phyloP scores from a whole-genome alignment of 2,329 filamentous ascomycete genomes.

The Aspergillus oerlinghausenensis region DNA sequence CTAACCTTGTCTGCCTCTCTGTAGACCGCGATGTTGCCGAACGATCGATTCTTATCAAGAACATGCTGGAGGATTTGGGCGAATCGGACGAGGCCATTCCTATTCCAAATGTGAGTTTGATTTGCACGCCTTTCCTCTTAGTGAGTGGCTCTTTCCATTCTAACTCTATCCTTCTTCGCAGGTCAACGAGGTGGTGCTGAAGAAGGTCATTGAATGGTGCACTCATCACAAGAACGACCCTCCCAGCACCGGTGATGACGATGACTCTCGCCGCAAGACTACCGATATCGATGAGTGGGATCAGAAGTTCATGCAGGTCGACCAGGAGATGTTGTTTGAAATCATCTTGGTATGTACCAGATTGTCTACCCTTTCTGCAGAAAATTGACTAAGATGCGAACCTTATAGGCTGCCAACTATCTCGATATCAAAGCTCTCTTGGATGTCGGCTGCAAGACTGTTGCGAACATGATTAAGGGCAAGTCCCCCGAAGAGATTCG shows the following conservation, averaged over 20 bases:
- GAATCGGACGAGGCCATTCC: constrained; percentile 58
- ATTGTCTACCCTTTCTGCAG: background rate
- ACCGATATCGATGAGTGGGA: constrained; percentile 99
- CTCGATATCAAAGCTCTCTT: constrained; percentile 98
- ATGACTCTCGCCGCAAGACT: constrained; percentile 93
- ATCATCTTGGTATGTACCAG: constrained; percentile 78
- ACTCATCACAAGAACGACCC: constrained; percentile 90
- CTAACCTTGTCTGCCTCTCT: constrained; percentile 28
- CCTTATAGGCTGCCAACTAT: constrained; percentile 81
- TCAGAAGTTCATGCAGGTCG: constrained; percentile 99
- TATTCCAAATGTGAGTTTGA: constrained; percentile 57
- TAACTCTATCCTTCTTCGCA: constrained; percentile 26
- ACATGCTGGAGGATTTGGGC: constrained; percentile 92
- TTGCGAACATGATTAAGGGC: constrained; percentile 99
- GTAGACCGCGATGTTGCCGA: constrained; percentile 78
- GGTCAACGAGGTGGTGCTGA: constrained; percentile 89
- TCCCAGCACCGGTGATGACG: constrained; percentile 74
- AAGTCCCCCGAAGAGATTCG: constrained; percentile 99
- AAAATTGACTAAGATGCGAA: constrained; percentile 1
- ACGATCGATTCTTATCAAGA: constrained; percentile 93
- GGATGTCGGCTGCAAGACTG: constrained; percentile 98
- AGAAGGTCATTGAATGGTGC: constrained; percentile 98
- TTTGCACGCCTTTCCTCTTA: background rate
- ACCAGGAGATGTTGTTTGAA: constrained; percentile 99
- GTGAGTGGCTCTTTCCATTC: background rate